These are phyloP conservation scores for Tremella yokohamensis DNA, from an alignment of 768 basidiomycete species.

Conservation along the genomic window DNA sequence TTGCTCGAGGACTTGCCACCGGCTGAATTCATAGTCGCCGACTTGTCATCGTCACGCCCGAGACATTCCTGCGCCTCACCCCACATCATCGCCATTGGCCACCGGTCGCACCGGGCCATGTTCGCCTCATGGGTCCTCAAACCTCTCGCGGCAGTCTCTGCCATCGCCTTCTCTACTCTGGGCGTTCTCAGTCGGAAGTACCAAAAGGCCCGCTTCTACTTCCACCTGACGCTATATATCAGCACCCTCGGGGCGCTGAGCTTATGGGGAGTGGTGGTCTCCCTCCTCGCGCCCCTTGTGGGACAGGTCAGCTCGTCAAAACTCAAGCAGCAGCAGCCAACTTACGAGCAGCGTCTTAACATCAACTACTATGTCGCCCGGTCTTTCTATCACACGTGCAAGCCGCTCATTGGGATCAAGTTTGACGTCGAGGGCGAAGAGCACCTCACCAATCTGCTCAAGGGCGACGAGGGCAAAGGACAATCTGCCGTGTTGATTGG, in stretches of 20 bases:
- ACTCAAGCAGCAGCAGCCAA: not conserved
- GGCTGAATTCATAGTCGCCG: too few species aligned
- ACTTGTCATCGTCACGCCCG: too few species aligned
- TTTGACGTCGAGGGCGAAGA: conserved; percentile 84
- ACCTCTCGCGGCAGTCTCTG: conserved; percentile 40
- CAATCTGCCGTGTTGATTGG: conserved; percentile 64
- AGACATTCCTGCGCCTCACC: too few species aligned
- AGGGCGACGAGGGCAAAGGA: conserved; percentile 29
- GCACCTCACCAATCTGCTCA: conserved; percentile 57
- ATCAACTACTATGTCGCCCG: conserved; percentile 80
- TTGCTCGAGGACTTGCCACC: too few species aligned
- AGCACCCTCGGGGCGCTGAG: conserved; percentile 68
- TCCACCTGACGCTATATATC: conserved; percentile 68
- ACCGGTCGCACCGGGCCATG: not conserved
- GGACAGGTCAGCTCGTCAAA: conserved; percentile 54
- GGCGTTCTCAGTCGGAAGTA: conserved; percentile 38
- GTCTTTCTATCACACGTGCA: conserved; percentile 70
- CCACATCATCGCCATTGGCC: too few species aligned
- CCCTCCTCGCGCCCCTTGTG: conserved; percentile 58
- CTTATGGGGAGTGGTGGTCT: conserved; percentile 66
- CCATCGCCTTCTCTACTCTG: conserved; percentile 42
- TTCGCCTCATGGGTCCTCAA: conserved; percentile 29
- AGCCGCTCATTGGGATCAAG: conserved; percentile 62
- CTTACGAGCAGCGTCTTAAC: conserved; percentile 58
- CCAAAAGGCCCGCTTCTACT: conserved; percentile 54